Percentiles rank a stretch among this genome's conserved stretches.
These are phyloP conservation scores for Nothophytophthora sp. DNA, from an alignment of 352 stramenopile species.

Conservation along the genomic window DNA sequence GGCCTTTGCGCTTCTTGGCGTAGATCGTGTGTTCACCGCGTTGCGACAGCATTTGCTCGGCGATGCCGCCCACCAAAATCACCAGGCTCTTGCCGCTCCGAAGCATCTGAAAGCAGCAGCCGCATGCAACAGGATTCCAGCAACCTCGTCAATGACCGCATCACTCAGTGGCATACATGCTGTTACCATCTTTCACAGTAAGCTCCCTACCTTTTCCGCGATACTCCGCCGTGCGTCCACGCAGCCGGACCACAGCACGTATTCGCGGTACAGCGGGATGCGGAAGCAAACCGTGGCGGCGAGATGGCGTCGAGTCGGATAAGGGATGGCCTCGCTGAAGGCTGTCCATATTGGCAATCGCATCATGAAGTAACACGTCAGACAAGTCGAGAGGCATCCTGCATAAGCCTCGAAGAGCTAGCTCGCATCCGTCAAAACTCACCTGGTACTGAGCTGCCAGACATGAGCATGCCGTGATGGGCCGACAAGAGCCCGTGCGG, in stretches of 20 bases:
- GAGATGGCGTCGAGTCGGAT: conserved; percentile 65
- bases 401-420: too few species aligned
- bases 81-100: conserved; percentile 72
- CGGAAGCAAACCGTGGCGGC: conserved; percentile 77
- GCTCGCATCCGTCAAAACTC: too few species aligned
- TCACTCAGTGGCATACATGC: too few species aligned
- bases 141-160: too few species aligned
- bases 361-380: too few species aligned
- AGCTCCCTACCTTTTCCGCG: conserved; percentile 55
- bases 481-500: conserved; percentile 74
- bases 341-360: too few species aligned
- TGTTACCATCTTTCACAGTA: too few species aligned
- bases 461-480: conserved; percentile 69
- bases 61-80: conserved; percentile 80
- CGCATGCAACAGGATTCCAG: too few species aligned
- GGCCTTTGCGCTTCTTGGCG: conserved; percentile 82
- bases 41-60: conserved; percentile 83
- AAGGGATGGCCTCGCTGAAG: conserved; percentile 70
- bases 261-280: conserved; percentile 78
- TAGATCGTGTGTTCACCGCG: conserved; percentile 75
- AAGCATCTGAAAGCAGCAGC: conserved; percentile 60
- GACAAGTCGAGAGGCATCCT: too few species aligned
- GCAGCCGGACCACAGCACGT: conserved; percentile 74
- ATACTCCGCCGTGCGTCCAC: conserved; percentile 69
- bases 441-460: conserved; percentile 60